Base-by-base conservation (phyloP, 345 rosid genomes). In the Salix arbutifolia region DNA sequence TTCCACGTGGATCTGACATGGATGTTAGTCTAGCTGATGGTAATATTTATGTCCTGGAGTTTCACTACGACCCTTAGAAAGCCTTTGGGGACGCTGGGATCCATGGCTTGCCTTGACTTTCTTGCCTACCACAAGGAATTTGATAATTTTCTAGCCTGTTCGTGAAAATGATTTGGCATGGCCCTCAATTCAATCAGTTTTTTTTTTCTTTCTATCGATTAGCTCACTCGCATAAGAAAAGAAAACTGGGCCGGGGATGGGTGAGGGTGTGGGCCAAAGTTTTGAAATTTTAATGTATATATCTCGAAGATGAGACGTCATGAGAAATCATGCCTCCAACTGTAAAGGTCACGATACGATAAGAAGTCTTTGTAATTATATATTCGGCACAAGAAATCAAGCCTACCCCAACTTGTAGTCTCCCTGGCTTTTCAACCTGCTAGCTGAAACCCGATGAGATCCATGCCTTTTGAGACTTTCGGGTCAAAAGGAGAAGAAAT, bases 271-370 rank as follows among this genome's bases (percentile, higher is more conserved):
- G 78, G 78, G 62, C 75, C 80, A 81, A 69, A 25, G 25, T 53
- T 72, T 33, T 56, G 69, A 53, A 38, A 64, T 25, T 73, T 77
- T 77, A 18, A 28, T 52, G 21, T 21, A 28, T 17, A n/a, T 69
- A 58, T 23, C 14, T 37, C 4, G 60, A 70, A 56, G 67, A 53
- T 14, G 65, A 79, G 71, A 67, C 31, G 53, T 74, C 35, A 71
- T n/a, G 50, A 65, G 60, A 75, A 79, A 82, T 77, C 69, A 80
- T 85, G 76, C 67, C 77, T 69, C 73, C 87, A 82, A 80, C 85
- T 85, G 85, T 85, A 82, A 85, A 82, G 79, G 33, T 64, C 78
- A 50, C 82, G 23, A 72, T n/a, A 37, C 65, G 23, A 65, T 75
- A 21, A 75, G 13, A 17, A 68, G 44, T 67, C 71, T 70, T 72